phyloP scores from a whole-genome alignment of 2,329 filamentous ascomycete genomes.

The Sporothrix protearum region DNA sequence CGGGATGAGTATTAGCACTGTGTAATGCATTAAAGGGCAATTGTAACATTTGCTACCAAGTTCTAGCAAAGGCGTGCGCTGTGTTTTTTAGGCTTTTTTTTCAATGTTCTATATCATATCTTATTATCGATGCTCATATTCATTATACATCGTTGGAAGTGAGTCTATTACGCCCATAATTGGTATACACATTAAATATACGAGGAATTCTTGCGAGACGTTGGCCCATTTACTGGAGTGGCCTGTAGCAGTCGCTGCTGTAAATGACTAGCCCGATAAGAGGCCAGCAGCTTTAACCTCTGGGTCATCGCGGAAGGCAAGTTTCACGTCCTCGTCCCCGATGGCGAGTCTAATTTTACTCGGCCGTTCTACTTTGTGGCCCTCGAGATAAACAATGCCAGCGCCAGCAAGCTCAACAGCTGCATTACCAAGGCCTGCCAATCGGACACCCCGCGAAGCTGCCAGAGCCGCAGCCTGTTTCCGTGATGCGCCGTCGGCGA shows the following conservation, averaged over 20 bases:
- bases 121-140: not conserved
- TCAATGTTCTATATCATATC: too few species aligned
- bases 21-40: not conserved
- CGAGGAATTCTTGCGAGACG: not conserved
- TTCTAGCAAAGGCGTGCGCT: not conserved
- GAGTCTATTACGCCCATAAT: too few species aligned
- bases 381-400: conserved; percentile 81
- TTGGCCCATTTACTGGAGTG: not conserved
- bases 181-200: too few species aligned
- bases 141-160: not conserved
- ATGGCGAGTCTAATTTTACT: conserved; percentile 83
- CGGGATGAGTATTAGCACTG: not conserved
- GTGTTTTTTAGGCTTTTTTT: not conserved
- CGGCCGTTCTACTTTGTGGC: conserved; percentile 73
- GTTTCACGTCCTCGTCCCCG: conserved; percentile 83
- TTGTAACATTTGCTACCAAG: not conserved
- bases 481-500: not conserved
- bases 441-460: conserved; percentile 30
- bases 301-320: conserved; percentile 82
- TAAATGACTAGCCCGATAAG: conserved; percentile 32
- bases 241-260: not conserved
- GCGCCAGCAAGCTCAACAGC: conserved; percentile 82
- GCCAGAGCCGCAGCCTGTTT: conserved; percentile 24
- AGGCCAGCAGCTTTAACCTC: conserved; percentile 80
- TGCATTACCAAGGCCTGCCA: conserved; percentile 49